Conservation (phyloP, 257 asterid species). For the Nicotiana attenuata region DNA sequence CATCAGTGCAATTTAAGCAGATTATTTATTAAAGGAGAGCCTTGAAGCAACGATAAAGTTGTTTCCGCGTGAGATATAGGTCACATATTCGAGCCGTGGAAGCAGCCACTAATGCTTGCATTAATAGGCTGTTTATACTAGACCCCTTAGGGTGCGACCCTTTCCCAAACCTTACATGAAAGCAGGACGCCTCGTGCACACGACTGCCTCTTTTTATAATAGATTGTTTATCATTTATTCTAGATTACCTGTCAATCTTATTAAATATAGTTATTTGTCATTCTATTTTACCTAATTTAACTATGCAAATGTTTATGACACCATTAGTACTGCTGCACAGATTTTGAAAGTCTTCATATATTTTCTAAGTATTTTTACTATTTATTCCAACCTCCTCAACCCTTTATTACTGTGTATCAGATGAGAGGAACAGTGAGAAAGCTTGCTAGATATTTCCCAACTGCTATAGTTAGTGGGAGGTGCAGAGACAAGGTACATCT, state of each 20-base stretch:
- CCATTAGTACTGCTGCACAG: background rate
- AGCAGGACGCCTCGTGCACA: no score
- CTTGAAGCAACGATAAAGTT: no score
- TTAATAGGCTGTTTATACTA: no score
- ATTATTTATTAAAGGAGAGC: no score
- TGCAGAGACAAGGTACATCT: slow-evolving; percentile 63
- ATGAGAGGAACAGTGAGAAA: slow-evolving; percentile 75
- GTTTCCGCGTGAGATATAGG: no score
- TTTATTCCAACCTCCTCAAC: background rate
- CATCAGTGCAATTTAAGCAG: no score
- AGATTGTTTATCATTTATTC: background rate
- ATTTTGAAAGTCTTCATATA: background rate
- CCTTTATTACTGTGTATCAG: slow-evolving; percentile 19
- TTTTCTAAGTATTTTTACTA: background rate
- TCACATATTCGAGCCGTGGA: no score
- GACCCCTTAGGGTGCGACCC: no score
- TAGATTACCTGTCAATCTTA: background rate
- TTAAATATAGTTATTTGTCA: background rate
- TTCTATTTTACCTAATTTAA: background rate
- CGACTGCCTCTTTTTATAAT: no score
- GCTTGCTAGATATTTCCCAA: slow-evolving; percentile 63
- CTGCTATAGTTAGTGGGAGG: slow-evolving; percentile 82
- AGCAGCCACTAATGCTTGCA: no score
- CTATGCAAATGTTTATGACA: no score
- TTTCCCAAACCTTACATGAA: rapidly evolving